Conservation (phyloP, 2,329 filamentous ascomycete species). For the Lachnellula subtilissima region DNA sequence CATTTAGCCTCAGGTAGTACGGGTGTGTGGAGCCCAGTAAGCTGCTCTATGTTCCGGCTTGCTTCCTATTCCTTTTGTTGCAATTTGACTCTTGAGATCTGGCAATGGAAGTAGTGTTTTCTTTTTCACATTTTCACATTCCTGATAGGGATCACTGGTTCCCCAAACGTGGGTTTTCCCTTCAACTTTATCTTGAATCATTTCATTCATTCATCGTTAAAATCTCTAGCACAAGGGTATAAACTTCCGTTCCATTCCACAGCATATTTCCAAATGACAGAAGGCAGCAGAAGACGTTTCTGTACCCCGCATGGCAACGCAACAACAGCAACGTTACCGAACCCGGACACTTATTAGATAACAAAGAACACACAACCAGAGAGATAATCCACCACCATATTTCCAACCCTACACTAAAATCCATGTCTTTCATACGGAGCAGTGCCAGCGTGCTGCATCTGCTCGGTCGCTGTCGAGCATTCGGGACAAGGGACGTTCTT, state of each 20-base stretch:
- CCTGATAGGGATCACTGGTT: too few species aligned
- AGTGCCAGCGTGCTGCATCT: neutral
- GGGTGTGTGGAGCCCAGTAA: neutral
- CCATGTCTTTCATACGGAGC: neutral
- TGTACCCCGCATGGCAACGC: neutral
- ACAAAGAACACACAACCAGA: neutral
- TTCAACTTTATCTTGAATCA: too few species aligned
- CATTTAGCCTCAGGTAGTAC: neutral
- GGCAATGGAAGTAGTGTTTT: too few species aligned
- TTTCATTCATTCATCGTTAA: too few species aligned
- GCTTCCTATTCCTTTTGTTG: neutral
- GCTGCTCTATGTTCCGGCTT: neutral
- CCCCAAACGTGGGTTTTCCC: too few species aligned
- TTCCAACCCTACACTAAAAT: neutral
- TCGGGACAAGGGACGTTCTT: constrained; percentile 50
- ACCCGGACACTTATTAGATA: neutral
- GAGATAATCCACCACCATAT: neutral
- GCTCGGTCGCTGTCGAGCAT: constrained; percentile 33
- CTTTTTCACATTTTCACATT: too few species aligned
- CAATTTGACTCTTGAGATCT: too few species aligned
- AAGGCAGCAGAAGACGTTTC: neutral
- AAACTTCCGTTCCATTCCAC: neutral
- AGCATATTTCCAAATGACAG: neutral
- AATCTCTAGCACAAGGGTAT: neutral
- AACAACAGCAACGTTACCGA: neutral